A percentile compares a stretch with the other conserved stretches of the same genome.
These are phyloP conservation scores for Kwoniella dendrophila DNA, from an alignment of 768 basidiomycete species.

Conservation along the genomic window DNA sequence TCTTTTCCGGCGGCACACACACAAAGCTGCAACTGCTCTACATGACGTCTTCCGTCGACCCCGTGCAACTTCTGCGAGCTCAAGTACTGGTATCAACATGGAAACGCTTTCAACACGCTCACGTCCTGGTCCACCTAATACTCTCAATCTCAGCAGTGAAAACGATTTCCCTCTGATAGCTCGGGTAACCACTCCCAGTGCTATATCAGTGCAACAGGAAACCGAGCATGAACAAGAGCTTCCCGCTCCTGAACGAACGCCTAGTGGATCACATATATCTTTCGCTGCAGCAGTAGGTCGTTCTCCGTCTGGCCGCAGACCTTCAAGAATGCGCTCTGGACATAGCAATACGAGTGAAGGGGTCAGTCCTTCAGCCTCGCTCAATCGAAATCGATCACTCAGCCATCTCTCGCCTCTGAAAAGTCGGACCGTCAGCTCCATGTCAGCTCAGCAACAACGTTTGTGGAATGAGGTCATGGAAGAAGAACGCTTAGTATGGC, in stretches of 20 bases:
- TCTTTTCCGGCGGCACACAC: slow-evolving; percentile 14
- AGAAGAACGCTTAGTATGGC: slow-evolving; percentile 23
- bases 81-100: slow-evolving; percentile 4
- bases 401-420: slow-evolving; percentile 12
- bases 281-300: slow-evolving; percentile 21
- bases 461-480: slow-evolving; percentile 32
- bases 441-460: slow-evolving; percentile 27
- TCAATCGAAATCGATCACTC: slow-evolving; percentile 7
- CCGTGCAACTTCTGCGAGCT: background rate
- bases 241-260: background rate
- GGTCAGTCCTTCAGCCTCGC: background rate
- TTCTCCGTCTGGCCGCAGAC: slow-evolving; percentile 30
- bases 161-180: background rate
- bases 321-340: slow-evolving; percentile 7
- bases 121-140: background rate
- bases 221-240: background rate
- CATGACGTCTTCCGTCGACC: slow-evolving; percentile 9
- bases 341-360: background rate
- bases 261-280: slow-evolving; percentile 13
- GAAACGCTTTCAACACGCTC: background rate
- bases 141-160: background rate
- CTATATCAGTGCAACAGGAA: slow-evolving; percentile 12
- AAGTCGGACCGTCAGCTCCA: slow-evolving; percentile 14
- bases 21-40: slow-evolving; percentile 5
- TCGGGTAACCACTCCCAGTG: slow-evolving; percentile 16